Evolutionary conservation across 306 rosid genomes (phyloP).

Genomic region (Benincasa hispida): DNA sequence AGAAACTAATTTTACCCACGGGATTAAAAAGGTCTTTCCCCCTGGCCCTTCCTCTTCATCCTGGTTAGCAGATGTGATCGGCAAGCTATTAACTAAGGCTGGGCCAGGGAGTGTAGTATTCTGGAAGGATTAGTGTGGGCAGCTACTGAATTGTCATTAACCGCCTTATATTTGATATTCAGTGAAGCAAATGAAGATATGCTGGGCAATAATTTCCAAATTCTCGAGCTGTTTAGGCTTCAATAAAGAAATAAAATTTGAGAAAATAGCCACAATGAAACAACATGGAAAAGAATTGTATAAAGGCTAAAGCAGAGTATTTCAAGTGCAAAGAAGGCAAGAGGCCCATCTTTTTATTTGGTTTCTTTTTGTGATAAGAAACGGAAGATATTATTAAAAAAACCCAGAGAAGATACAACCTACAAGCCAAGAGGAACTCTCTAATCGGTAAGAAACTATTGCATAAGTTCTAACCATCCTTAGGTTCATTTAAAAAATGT

Average conservation of each 20-base stretch:
- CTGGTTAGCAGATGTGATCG: not conserved
- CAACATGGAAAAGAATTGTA: not conserved
- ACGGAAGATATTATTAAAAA: too few relatives aligned
- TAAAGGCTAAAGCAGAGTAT: not conserved
- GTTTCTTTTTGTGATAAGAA: too few relatives aligned
- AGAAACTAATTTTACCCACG: not conserved
- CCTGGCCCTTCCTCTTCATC: not conserved
- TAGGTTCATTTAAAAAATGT: too few relatives aligned
- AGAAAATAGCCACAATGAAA: not conserved
- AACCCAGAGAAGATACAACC: too few relatives aligned
- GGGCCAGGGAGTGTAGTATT: not conserved
- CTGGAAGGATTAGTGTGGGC: not conserved
- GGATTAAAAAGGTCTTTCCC: not conserved
- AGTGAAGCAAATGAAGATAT: not conserved
- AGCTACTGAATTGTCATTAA: not conserved
- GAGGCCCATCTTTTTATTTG: too few relatives aligned
- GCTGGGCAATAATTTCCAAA: not conserved
- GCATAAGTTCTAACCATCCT: too few relatives aligned
- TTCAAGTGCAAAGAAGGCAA: too few relatives aligned
- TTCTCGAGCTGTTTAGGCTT: not conserved
- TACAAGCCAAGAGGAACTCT: too few relatives aligned
- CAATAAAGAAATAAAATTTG: not conserved
- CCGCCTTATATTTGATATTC: not conserved
- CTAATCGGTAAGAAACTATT: too few relatives aligned
- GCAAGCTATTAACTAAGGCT: not conserved